phyloP scores from a whole-genome alignment of 768 basidiomycete species.

The Kwoniella heveanensis region DNA sequence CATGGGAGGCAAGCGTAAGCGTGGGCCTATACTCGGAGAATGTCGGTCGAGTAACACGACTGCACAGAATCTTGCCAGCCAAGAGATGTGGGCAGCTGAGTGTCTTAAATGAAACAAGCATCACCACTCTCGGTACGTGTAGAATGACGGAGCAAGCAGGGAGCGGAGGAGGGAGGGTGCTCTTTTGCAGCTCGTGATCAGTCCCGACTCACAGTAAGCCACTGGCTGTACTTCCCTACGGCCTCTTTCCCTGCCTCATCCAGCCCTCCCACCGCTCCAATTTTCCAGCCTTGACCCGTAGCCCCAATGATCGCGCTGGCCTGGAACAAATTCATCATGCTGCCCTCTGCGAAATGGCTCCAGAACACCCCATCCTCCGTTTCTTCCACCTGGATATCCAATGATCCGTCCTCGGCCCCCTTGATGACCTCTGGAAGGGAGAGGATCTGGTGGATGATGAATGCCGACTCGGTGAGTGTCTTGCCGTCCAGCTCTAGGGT shows the following conservation, averaged over 20 bases:
- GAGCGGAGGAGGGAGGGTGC: too few relatives aligned
- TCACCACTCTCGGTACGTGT: too few relatives aligned
- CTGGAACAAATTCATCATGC: conserved; percentile 46
- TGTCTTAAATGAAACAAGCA: too few relatives aligned
- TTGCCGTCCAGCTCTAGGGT: conserved; percentile 35
- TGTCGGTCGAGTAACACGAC: too few relatives aligned
- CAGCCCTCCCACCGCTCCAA: conserved; percentile 10
- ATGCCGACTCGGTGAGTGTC: conserved; percentile 40
- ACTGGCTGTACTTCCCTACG: conserved; percentile 15
- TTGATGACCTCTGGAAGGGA: conserved; percentile 1
- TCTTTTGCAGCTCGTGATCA: too few relatives aligned
- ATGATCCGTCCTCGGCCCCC: neutral
- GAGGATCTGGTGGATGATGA: conserved; percentile 41
- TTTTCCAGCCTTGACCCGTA: conserved; percentile 7
- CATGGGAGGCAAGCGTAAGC: too few relatives aligned
- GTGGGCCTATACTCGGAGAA: too few relatives aligned
- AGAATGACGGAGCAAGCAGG: neutral
- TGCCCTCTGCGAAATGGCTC: conserved; percentile 48
- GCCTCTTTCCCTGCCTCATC: conserved; percentile 17
- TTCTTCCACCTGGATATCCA: conserved; percentile 19
- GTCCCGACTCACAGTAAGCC: conserved; percentile 12
- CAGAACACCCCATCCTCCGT: conserved; percentile 41
- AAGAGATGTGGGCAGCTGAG: too few relatives aligned
- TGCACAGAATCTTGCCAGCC: too few relatives aligned
- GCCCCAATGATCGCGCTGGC: conserved; percentile 28